Base-by-base conservation (phyloP, 345 rosid genomes). In the Citrus medica region DNA sequence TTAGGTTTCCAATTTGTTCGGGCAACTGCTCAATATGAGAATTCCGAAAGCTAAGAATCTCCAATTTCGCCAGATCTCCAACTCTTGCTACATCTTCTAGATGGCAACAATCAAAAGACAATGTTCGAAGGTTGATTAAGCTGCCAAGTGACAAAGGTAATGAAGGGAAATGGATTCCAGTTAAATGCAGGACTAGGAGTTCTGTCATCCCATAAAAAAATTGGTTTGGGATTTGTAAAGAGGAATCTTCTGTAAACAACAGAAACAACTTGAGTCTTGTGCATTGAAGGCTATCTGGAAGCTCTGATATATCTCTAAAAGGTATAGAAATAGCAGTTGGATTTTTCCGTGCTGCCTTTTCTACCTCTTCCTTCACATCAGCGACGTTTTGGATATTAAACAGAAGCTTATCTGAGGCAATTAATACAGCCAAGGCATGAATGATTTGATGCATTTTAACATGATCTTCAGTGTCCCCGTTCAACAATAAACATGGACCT, bases 371-470 rank as follows among this genome's bases (percentile, higher is more conserved):
- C 4, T 51, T 10, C 51, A 76, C 22, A 4, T 16, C 64, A 6
- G 74, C 9, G 32, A 10, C 72, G 4, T 8, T 9, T 30, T 13
- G 6, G 21, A 64, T 10, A 27, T 64, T 12, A 42, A 80, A 27
- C 21, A 62, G 16, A 13, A 25, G 72, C 13, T 62, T 27, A 9
- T 74, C 82, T 69, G 14, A 70, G 24, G 80, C 80, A 3, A 82
- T 73, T 19, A 72, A n/a, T n/a, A 58, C 62, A 1, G 64, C 64
- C 25, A 60, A 9, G 13, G 64, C 64, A n/a, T 60, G 64, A 24
- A 60, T 9, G 27, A 60, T 24, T 24, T 24, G 83, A 62, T 86
- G 87, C 78, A 86, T 80, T 56, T 63, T 79, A 32, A 86, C 68
- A 1, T 0, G 1, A 60, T n/a, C 64, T n/a, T 60, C 64, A 60